Percentiles rank a stretch among this genome's conserved stretches.
phyloP scores from a whole-genome alignment of 1,284 basidiomycete species.

The Lignosus rhinocerotis region DNA sequence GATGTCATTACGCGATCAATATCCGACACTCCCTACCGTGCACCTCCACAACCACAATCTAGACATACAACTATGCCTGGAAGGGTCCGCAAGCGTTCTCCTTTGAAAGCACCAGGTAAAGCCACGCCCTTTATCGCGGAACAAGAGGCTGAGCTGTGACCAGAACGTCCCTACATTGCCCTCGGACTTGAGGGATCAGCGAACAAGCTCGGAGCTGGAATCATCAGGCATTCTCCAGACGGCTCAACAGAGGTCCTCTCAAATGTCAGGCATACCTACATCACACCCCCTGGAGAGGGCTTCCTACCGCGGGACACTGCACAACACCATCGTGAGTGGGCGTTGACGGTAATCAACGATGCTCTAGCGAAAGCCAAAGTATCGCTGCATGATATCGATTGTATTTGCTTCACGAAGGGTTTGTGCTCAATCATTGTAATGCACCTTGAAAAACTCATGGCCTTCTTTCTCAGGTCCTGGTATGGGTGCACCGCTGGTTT shows the following conservation, averaged over 20 bases:
- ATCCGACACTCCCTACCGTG: constrained; percentile 8
- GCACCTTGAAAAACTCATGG: neutral
- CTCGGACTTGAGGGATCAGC: constrained; percentile 94
- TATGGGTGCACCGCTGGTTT: constrained; percentile 97
- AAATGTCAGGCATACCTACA: constrained; percentile 94
- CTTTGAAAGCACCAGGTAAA: constrained; percentile 32
- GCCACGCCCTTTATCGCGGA: neutral
- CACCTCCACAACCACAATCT: neutral
- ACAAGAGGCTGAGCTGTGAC: neutral
- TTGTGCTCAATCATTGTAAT: constrained; percentile 4
- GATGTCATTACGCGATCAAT: neutral
- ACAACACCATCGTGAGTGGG: constrained; percentile 95
- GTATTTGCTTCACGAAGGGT: constrained; percentile 98
- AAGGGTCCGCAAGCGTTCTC: constrained; percentile 29
- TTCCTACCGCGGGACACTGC: constrained; percentile 97
- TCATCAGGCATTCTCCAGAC: constrained; percentile 82
- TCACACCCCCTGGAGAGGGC: constrained; percentile 97
- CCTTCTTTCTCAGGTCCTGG: constrained; percentile 75
- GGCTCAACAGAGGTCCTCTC: constrained; percentile 73
- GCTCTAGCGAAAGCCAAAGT: constrained; percentile 75
- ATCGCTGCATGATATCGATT: constrained; percentile 81
- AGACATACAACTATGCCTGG: constrained; percentile 12
- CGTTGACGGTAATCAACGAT: constrained; percentile 79
- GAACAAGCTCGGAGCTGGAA: constrained; percentile 97
- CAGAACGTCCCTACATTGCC: constrained; percentile 67